Base-by-base conservation (phyloP, 495 filamentous ascomycete genomes). In the Penicillium malachiteum region DNA sequence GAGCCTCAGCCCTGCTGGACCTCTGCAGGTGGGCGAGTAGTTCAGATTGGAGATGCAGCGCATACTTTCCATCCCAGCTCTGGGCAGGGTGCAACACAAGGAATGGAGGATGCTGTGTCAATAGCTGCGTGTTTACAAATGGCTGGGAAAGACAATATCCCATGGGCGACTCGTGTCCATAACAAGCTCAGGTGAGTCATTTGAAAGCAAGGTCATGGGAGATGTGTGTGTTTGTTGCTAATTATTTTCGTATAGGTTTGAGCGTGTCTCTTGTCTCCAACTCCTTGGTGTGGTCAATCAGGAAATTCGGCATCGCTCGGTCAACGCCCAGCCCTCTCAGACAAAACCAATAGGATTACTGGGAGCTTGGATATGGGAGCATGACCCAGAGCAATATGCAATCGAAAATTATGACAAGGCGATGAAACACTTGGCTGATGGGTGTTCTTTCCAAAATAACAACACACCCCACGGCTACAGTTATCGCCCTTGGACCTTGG, bases 51-150 rank as follows among this genome's bases (percentile, higher is more conserved):
- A 18, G 87, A 90, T 63, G 75, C 85, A 10, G 87, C 87, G 0
- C 88, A 91, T 66, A 81, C 88, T 0, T 88, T 89, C 64, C 70
- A 89, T 7, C 87, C 87, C 0, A 84, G 84, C 0, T 84, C 80
- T 14, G 83, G 83, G 14, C 84, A 87, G 57, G 88, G 88, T 0
- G 87, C 84, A 0, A 86, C 80, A 26, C 83, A 88, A 58, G 84
- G 82, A 2, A 82, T 91, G 50, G 87, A 90, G 63, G 88, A 90
- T 65, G 88, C 82, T 1, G 76, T 83, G 0, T 84, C 81, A 1
- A 63, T 90, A 4, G 85, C 87, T 1, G 76, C 81, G 5, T 84
- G 80, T 50, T 73, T 90, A 48, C 67, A 71, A 56, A 41, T 66
- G 16, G 83, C 72, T 1, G 81, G 80, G 0, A 83, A 81, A 58